Evolutionary conservation across 2,329 filamentous ascomycete genomes (phyloP).

Genomic region (Monosporascus sp.): DNA sequence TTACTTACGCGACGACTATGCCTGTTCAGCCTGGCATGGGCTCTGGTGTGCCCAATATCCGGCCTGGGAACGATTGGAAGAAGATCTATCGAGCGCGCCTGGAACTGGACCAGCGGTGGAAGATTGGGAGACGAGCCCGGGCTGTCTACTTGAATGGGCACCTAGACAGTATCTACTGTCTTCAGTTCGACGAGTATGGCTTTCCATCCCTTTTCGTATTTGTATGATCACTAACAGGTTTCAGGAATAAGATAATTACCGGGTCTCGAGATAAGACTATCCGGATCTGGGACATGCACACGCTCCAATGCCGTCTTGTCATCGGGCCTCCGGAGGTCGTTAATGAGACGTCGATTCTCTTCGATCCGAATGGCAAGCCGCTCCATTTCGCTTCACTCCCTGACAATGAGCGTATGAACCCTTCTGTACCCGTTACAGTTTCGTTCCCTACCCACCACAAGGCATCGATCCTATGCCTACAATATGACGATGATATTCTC

Average conservation of each 20-base stretch:
- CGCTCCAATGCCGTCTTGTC: slow-evolving; percentile 75
- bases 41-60: slow-evolving; percentile 49
- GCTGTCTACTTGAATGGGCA: slow-evolving; percentile 91
- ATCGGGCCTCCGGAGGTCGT: slow-evolving; percentile 73
- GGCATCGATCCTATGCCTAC: slow-evolving; percentile 88
- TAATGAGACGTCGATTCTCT: slow-evolving; percentile 44
- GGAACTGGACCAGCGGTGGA: slow-evolving; percentile 75
- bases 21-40: slow-evolving; percentile 49
- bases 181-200: slow-evolving; percentile 91
- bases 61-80: slow-evolving; percentile 74
- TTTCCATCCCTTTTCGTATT: background rate
- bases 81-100: slow-evolving; percentile 74
- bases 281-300: slow-evolving; percentile 91
- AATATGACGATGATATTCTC: slow-evolving; percentile 88
- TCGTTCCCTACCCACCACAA: slow-evolving; percentile 69
- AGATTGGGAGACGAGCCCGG: slow-evolving; percentile 62
- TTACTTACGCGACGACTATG: slow-evolving; percentile 53
- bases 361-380: slow-evolving; percentile 45
- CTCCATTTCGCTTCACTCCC: slow-evolving; percentile 52
- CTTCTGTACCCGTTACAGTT: slow-evolving; percentile 48
- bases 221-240: slow-evolving; percentile 27
- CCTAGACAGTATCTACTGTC: slow-evolving; percentile 92
- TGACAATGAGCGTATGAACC: slow-evolving; percentile 40
- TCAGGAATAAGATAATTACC: slow-evolving; percentile 87
- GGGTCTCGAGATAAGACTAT: slow-evolving; percentile 94